A percentile compares a stretch with the other conserved stretches of the same genome.
phyloP scores from a whole-genome alignment of 73 alveolate species.

The Tetrahymena borealis region DNA sequence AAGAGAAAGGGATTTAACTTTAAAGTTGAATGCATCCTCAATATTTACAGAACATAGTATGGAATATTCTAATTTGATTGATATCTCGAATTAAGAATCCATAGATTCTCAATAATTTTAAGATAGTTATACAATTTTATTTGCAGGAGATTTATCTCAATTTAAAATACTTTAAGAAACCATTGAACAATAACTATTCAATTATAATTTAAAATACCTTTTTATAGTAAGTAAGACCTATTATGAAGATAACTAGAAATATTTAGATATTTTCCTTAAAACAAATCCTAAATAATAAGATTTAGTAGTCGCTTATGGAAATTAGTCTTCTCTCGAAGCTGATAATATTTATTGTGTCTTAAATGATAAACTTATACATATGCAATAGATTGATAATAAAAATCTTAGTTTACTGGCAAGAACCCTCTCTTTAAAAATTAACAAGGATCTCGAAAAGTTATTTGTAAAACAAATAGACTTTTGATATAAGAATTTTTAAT shows the following conservation, averaged over 20 bases:
- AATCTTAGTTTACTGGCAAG: not conserved
- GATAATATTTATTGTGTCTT: not conserved
- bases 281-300: not conserved
- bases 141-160: not conserved
- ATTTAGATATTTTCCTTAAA: not conserved
- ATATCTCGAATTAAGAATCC: not conserved
- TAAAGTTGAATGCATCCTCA: not conserved
- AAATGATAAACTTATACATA: not conserved
- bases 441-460: not conserved
- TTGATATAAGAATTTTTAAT: not conserved
- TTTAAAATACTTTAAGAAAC: not conserved
- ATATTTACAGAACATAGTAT: not conserved
- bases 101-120: not conserved
- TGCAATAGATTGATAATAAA: not conserved
- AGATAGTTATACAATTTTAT: not conserved
- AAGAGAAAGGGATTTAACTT: not conserved
- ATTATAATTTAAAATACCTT: not conserved
- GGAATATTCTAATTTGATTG: not conserved
- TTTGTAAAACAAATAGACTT: not conserved
- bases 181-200: not conserved
- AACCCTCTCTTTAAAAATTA: not conserved
- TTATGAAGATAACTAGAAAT: not conserved
- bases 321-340: not conserved
- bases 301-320: not conserved
- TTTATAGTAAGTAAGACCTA: not conserved